phyloP scores from a whole-genome alignment of 75 land plant species.

The Cunninghamia lanceolata region DNA sequence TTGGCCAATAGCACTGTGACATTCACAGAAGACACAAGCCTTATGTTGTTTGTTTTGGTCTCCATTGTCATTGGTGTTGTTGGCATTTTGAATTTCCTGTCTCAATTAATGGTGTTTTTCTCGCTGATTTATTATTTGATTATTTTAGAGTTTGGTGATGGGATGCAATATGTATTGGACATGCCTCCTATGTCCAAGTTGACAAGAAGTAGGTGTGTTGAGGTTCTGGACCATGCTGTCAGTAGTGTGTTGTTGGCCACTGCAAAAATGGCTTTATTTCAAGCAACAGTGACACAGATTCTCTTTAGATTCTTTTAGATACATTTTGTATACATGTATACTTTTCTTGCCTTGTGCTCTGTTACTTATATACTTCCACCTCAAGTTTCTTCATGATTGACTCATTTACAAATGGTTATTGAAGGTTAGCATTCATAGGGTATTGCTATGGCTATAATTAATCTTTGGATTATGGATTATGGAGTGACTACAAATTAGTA shows the following conservation, averaged over 20 bases:
- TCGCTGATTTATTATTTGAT: slow-evolving; percentile 80
- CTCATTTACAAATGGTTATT: slow-evolving; percentile 56
- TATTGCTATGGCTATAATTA: slow-evolving; percentile 35
- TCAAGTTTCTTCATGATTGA: slow-evolving; percentile 69
- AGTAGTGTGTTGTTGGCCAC: slow-evolving; percentile 84
- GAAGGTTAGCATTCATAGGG: slow-evolving; percentile 61
- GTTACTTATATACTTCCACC: slow-evolving; percentile 71
- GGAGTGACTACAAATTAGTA: slow-evolving; percentile 58
- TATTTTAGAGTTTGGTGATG: slow-evolving; percentile 89
- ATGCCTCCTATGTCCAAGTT: slow-evolving; percentile 70
- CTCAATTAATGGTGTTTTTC: slow-evolving; percentile 67
- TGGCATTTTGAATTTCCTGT: slow-evolving; percentile 64
- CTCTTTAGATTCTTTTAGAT: slow-evolving; percentile 61
- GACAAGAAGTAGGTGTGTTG: slow-evolving; percentile 38
- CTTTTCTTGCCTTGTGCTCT: slow-evolving; percentile 70
- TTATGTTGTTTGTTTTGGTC: slow-evolving; percentile 39
- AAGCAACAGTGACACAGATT: slow-evolving; percentile 84
- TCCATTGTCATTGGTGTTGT: slow-evolving; percentile 70
- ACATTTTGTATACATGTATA: slow-evolving; percentile 85
- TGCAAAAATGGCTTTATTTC: slow-evolving; percentile 74
- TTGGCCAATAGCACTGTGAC: slow-evolving; percentile 49
- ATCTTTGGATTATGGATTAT: too few relatives aligned
- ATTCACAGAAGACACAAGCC: slow-evolving; percentile 45
- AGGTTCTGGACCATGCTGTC: slow-evolving; percentile 75
- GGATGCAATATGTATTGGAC: slow-evolving; percentile 63